phyloP scores from a whole-genome alignment of 371 early-diverging fungal genomes.

The Mortierella sp. region DNA sequence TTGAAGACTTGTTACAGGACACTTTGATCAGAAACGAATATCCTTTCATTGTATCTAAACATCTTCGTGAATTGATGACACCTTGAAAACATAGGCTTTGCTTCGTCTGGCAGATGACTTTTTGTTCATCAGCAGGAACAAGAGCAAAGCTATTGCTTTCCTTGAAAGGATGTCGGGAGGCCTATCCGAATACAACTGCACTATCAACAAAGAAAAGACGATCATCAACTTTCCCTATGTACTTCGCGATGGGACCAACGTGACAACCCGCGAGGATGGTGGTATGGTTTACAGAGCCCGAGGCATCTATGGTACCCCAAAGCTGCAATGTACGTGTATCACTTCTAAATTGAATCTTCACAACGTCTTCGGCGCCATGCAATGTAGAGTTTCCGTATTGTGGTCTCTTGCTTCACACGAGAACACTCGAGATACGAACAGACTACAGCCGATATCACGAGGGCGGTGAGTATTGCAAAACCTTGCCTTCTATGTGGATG shows the following conservation, averaged over 20 bases:
- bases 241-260: too few relatives aligned
- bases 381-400: constrained; percentile 85
- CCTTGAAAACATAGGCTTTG: constrained; percentile 58
- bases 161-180: constrained; percentile 63
- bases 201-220: constrained; percentile 69
- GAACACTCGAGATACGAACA: constrained; percentile 67
- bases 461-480: constrained; percentile 17
- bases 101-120: constrained; percentile 88
- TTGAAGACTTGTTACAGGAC: too few relatives aligned
- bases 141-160: constrained; percentile 61
- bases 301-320: too few relatives aligned
- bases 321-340: background rate
- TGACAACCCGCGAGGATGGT: constrained; percentile 7
- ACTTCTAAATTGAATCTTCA: too few relatives aligned
- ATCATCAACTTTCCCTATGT: constrained; percentile 67
- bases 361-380: background rate
- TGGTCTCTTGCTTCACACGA: constrained; percentile 75
- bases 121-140: constrained; percentile 69
- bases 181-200: constrained; percentile 68
- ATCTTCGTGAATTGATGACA: background rate
- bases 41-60: background rate
- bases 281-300: background rate
- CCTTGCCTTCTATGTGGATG: too few relatives aligned
- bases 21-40: background rate
- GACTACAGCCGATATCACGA: constrained; percentile 68